Evolutionary conservation across 495 filamentous ascomycete species (phyloP), one percentile per base, ranked within the genome.

Genomic region (Aspergillus sclerotioniger): DNA sequence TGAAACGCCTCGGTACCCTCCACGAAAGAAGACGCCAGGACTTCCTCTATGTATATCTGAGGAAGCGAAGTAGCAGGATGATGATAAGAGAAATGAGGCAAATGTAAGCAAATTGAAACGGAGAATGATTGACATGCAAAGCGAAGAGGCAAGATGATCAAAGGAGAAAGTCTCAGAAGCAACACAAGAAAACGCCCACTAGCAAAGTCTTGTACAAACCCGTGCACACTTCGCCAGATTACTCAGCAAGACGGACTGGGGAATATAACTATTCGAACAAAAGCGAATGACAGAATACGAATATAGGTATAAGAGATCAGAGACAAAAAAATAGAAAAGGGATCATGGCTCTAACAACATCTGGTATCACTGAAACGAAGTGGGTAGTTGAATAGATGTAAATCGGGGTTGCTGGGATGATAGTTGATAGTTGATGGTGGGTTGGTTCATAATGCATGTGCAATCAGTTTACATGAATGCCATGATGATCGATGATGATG

Each of bases 391-490:
- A 25, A 25, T 25, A 25, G 25, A 25, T 25, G 25, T 25, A 25
- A 25, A 25, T 25, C 37, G 13, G 13, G 37, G 5, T 15, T 41
- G 37, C 0, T 3, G n/a, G 37, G 10, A 13, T 48, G 57, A 59
- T 35, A 48, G 29, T 32, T 37, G 48, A 17, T 55, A 52, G 46
- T 46, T 17, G 53, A 43, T 43, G 20, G 52, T 53, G 21, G 17
- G 51, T 41, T 1, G 44, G 60, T 59, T 66, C 61, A 62, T 73
- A 64, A 72, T 57, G 58, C 55, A 58, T 64, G 55, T 60, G 56
- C 62, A 56, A 56, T 62, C 32, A 59, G 37, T 55, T 44, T 53
- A 51, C 54, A 61, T 41, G 19, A 50, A 50, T 50, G 25, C 25
- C 25, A 17, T 50, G 47, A n/a, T 31, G 47, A 31, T 17, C 47